These are phyloP conservation scores for Ascochyta pisi DNA, from an alignment of 2,329 filamentous ascomycete genomes.

Conservation along the genomic window DNA sequence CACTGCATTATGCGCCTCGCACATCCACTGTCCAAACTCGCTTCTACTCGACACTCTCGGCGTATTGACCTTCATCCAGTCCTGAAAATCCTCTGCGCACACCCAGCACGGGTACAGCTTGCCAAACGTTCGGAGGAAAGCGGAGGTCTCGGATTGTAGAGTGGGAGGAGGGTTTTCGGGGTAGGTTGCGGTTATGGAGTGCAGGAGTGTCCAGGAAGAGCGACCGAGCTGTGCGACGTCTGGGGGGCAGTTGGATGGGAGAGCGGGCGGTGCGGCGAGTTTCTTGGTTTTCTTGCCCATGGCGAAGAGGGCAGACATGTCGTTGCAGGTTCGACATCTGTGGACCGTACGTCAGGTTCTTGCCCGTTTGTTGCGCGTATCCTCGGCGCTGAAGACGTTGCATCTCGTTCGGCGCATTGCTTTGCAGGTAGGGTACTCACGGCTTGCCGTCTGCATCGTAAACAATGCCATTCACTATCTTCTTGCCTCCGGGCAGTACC, in stretches of 20 bases:
- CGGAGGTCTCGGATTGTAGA: conserved; percentile 77
- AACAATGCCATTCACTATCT: conserved; percentile 73
- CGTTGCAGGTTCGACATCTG: conserved; percentile 76
- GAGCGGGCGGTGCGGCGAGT: conserved; percentile 17
- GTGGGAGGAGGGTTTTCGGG: conserved; percentile 70
- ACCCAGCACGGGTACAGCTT: conserved; percentile 94
- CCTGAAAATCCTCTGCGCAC: conserved; percentile 89
- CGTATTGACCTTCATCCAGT: conserved; percentile 76
- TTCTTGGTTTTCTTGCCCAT: conserved; percentile 42
- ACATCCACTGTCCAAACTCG: conserved; percentile 83
- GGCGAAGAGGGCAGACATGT: conserved; percentile 64
- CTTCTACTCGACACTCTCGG: conserved; percentile 65
- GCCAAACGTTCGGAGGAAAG: conserved; percentile 82
- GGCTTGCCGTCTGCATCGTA: conserved; percentile 84
- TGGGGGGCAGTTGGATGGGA: conserved; percentile 77
- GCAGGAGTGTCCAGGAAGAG: conserved; percentile 90
- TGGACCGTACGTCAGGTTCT: conserved; percentile 1
- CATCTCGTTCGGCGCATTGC: conserved; percentile 25
- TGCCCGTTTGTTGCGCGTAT: neutral
- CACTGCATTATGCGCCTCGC: conserved; percentile 85
- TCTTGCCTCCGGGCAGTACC: conserved; percentile 52
- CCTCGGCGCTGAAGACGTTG: neutral
- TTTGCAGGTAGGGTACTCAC: conserved; percentile 58
- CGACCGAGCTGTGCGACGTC: conserved; percentile 89
- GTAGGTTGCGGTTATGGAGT: conserved; percentile 88